Conservation (phyloP, 805 yeast genomes). For the Sungouiella thailandica region DNA sequence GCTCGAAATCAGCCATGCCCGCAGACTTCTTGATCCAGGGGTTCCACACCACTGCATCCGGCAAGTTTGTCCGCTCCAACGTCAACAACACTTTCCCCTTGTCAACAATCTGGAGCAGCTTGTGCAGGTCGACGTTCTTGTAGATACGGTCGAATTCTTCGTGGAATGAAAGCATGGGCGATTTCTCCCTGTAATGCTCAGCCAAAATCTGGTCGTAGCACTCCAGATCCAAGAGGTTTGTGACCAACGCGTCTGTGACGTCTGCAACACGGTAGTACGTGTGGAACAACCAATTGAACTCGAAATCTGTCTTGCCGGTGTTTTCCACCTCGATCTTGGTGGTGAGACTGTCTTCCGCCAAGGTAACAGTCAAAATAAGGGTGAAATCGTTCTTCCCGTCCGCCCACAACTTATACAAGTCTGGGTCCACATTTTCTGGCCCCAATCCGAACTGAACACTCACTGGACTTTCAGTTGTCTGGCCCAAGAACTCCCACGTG, state of each 20-base stretch:
- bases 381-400: slow-evolving; percentile 62
- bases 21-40: slow-evolving; percentile 88
- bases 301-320: slow-evolving; percentile 58
- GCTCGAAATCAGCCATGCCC: slow-evolving; percentile 84
- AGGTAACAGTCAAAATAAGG: slow-evolving; percentile 62
- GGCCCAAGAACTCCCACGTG: slow-evolving; percentile 92
- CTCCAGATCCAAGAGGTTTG: slow-evolving; percentile 67
- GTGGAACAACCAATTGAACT: slow-evolving; percentile 93
- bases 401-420: slow-evolving; percentile 54
- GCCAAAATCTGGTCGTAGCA: slow-evolving; percentile 74
- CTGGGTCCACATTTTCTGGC: slow-evolving; percentile 73
- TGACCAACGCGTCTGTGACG: slow-evolving; percentile 70
- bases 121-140: slow-evolving; percentile 49
- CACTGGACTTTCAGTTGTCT: slow-evolving; percentile 55
- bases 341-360: slow-evolving; percentile 48
- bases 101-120: slow-evolving; percentile 62
- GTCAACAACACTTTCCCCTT: slow-evolving; percentile 69
- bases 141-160: slow-evolving; percentile 87
- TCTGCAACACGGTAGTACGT: slow-evolving; percentile 76
- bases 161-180: slow-evolving; percentile 68
- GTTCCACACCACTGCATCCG: slow-evolving; percentile 88
- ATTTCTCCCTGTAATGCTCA: slow-evolving; percentile 58
- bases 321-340: slow-evolving; percentile 77
- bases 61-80: slow-evolving; percentile 58
- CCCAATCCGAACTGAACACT: slow-evolving; percentile 88